Evolutionary conservation across 2,329 filamentous ascomycete species (phyloP).

Genomic region (Beauveria medogensis): DNA sequence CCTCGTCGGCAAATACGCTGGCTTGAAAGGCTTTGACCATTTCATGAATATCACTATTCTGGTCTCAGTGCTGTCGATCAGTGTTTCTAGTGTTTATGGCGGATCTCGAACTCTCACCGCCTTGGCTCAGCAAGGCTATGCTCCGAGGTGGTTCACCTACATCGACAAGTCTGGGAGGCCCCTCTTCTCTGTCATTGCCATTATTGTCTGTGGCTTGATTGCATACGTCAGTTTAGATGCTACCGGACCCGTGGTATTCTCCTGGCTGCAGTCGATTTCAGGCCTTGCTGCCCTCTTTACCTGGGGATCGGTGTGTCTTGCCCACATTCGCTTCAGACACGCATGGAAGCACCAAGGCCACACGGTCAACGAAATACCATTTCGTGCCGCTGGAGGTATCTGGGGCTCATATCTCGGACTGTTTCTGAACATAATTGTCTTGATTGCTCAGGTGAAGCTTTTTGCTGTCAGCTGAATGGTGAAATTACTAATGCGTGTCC

Average conservation of each 20-base stretch:
- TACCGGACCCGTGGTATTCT: slow-evolving; percentile 44
- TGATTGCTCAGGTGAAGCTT: slow-evolving; percentile 43
- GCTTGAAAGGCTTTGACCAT: slow-evolving; percentile 41
- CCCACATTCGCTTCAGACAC: slow-evolving; percentile 60
- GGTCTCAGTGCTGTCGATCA: slow-evolving; percentile 50
- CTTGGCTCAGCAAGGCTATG: slow-evolving; percentile 51
- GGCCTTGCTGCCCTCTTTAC: slow-evolving; percentile 59
- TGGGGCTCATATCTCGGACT: slow-evolving; percentile 57
- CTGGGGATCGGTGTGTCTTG: slow-evolving; percentile 61
- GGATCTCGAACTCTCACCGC: slow-evolving; percentile 52
- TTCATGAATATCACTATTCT: slow-evolving; percentile 55
- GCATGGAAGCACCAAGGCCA: slow-evolving; percentile 56
- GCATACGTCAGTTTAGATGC: slow-evolving; percentile 39
- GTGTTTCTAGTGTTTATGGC: slow-evolving; percentile 51
- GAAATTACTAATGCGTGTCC: not conserved
- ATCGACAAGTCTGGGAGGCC: slow-evolving; percentile 51
- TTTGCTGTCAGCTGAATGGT: not conserved
- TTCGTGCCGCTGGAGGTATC: slow-evolving; percentile 51
- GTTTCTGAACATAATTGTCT: slow-evolving; percentile 43
- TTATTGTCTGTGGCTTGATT: slow-evolving; percentile 42
- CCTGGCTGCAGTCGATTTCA: slow-evolving; percentile 59
- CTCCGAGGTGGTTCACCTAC: slow-evolving; percentile 47
- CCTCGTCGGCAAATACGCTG: slow-evolving; percentile 46
- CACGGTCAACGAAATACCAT: slow-evolving; percentile 59
- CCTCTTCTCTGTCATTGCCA: slow-evolving; percentile 37